Base-by-base conservation (phyloP, 441 rosid species). In the Brassica hybrid region DNA sequence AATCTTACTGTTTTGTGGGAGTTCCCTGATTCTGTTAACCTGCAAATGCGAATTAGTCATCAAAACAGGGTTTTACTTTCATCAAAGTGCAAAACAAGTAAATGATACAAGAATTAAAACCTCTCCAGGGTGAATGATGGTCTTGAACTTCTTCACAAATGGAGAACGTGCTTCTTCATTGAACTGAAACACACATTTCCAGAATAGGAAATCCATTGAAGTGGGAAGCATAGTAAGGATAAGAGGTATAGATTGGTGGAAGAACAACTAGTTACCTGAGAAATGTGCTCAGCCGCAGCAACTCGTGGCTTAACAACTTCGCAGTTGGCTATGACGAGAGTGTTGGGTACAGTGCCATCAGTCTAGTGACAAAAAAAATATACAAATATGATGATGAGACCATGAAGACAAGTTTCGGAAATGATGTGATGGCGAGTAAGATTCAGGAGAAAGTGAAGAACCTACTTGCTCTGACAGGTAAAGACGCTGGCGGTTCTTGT, bases 71-170 rank as follows among this genome's bases (percentile, higher is more conserved):
- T 54, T 54, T 41, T 10, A 27, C 23, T 2, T 43, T 27, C 66
- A 36, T 12, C 60, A 52, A 61, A 62, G 10, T 62, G 58, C 54
- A 36, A 25, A 25, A 68, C 6, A 11, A 59, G 69, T 8, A 59
- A 45, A 43, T 11, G 45, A 38, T 43, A 43, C 13, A 43, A 43
- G n/a, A 52, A 16, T 2, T 16, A 77, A 77, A 79, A 27, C 32
- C 98, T 96, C 99, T 72, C 99, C 99, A 71, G 99, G 99, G 86
- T 96, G 99, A 77, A 96, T 88, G 80, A 96, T 91, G 65, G 98
- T 96, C 86, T 96, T 96, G 89, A 79, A 89, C 91, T 96, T 96
- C 89, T 90, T 96, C 69, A 96, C 97, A 88, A 96, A 96, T 4
- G 99, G 98, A 68, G 99, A 96, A 27, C 99, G 94, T 52, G 99